Percentiles rank a stretch among this genome's conserved stretches.
These are phyloP conservation scores for Sisymbrium altissimum DNA, from an alignment of 345 rosid species.

Conservation along the genomic window DNA sequence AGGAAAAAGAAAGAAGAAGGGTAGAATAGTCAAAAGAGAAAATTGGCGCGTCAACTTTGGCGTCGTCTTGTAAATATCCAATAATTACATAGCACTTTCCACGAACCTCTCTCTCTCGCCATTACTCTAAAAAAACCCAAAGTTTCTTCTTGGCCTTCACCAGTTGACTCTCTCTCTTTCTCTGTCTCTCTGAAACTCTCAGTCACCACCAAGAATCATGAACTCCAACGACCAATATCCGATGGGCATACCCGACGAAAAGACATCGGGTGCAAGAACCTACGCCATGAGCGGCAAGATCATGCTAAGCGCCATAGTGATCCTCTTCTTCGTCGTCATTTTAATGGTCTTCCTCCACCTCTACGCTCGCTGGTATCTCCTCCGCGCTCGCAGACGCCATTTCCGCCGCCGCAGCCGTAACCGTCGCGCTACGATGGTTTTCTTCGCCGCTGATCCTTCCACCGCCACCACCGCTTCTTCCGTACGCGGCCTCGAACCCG, in stretches of 20 bases:
- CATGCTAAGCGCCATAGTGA: slow-evolving; percentile 62
- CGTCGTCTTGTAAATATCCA: slow-evolving; percentile 14
- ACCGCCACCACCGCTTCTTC: slow-evolving; percentile 3
- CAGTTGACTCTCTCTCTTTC: slow-evolving; percentile 24
- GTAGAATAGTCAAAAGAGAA: neutral
- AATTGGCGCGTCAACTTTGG: slow-evolving; percentile 28
- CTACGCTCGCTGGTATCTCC: slow-evolving; percentile 89
- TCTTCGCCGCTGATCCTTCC: slow-evolving; percentile 43
- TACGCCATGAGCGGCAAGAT: slow-evolving; percentile 66
- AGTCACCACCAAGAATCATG: neutral
- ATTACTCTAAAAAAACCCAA: slow-evolving; percentile 4
- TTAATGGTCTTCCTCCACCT: slow-evolving; percentile 69
- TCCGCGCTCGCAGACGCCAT: slow-evolving; percentile 56
- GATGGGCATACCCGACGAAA: neutral
- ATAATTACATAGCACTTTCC: slow-evolving; percentile 8
- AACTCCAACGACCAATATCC: slow-evolving; percentile 15
- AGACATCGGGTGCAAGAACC: slow-evolving; percentile 3
- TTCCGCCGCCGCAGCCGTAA: slow-evolving; percentile 38
- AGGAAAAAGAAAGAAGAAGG: too few relatives aligned
- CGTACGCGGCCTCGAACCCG: slow-evolving; percentile 52
- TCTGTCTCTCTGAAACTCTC: slow-evolving; percentile 7
- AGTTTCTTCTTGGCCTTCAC: slow-evolving; percentile 1
- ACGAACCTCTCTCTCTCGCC: slow-evolving; percentile 28
- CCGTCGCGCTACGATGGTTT: slow-evolving; percentile 52
- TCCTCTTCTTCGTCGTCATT: slow-evolving; percentile 69